Base-by-base conservation (phyloP, 768 basidiomycete species). In the Agrocybe praecox region DNA sequence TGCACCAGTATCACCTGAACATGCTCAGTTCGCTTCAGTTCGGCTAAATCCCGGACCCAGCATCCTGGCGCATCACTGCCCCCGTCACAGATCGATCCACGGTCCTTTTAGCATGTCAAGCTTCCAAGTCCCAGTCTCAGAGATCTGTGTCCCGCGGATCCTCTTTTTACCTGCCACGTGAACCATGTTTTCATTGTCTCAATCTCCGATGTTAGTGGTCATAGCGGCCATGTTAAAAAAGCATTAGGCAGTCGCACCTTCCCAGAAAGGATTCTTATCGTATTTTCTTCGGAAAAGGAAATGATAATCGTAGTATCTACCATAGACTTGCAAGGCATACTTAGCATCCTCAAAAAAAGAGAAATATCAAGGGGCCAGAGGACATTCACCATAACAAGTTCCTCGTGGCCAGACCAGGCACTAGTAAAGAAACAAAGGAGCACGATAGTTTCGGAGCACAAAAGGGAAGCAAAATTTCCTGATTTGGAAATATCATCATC, bases 1-100 rank as follows among this genome's bases (percentile, higher is more conserved):
- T 65, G 63, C 46, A 62, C 57, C 55, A 49, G 56, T 67, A 73
- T 78, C 76, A 80, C 73, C 74, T 73, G 75, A 72, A 69, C 72
- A 73, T 45, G 60, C 50, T 58, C 33, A 40, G 61, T 54, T 69
- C 77, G 76, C 60, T 47, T 58, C 33, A 40, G 61, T 54, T 69
- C 77, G 76, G 75, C 60, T 73, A 76, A 79, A 72, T 74, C 67
- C 76, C 78, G 77, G 77, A 70, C 65, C 74, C 75, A 76, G 59
- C 56, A 64, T 46, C 58, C 68, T 70, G 76, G 75, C 72, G 58
- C 61, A 29, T 29, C 61, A 62, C 60, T 64, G 47, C 55, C 58
- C 43, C 59, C 64, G 60, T 62, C 66, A 62, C 9, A 29, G 26
- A 29, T 29, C 66, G 66, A 68, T 60, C 47, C 63, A 59, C 70